phyloP scores from a whole-genome alignment of 192 early-diverging fungal genomes.

The Coemansia sp. region DNA sequence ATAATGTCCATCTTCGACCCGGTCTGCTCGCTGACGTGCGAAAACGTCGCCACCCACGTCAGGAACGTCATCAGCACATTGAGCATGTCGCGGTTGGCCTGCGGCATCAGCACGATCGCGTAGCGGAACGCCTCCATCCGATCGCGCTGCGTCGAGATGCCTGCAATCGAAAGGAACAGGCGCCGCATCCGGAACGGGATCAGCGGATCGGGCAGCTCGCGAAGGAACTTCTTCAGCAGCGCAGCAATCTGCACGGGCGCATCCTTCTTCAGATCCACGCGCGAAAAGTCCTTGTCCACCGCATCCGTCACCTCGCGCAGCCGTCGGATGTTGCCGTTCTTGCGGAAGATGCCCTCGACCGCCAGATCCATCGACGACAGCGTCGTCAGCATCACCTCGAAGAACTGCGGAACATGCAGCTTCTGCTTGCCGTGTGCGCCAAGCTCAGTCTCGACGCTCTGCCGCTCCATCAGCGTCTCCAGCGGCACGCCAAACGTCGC shows the following conservation, averaged over 20 bases:
- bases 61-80: constrained; percentile 90
- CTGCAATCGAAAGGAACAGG: constrained; percentile 80
- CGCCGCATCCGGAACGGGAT: constrained; percentile 87
- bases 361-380: constrained; percentile 76
- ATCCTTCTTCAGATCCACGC: constrained; percentile 69
- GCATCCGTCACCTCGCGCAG: constrained; percentile 83
- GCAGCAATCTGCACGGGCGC: constrained; percentile 93
- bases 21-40: constrained; percentile 65
- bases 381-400: constrained; percentile 77
- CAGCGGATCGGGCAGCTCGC: constrained; percentile 94
- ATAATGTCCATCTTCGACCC: constrained; percentile 93
- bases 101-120: constrained; percentile 82
- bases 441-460: constrained; percentile 80
- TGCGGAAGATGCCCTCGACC: constrained; percentile 94
- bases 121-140: constrained; percentile 77
- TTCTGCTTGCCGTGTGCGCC: constrained; percentile 63
- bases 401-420: constrained; percentile 80
- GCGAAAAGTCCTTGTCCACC: constrained; percentile 79
- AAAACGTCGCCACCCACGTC: constrained; percentile 79
- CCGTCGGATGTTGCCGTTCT: constrained; percentile 95
- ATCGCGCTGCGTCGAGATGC: constrained; percentile 58
- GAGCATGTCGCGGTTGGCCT: constrained; percentile 88
- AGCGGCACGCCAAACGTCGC: constrained; percentile 92
- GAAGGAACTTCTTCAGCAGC: constrained; percentile 92
- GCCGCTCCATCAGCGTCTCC: constrained; percentile 78